Evolutionary conservation across 495 filamentous ascomycete genomes (phyloP).

Genomic region (Rostrohypoxylon terebratum): DNA sequence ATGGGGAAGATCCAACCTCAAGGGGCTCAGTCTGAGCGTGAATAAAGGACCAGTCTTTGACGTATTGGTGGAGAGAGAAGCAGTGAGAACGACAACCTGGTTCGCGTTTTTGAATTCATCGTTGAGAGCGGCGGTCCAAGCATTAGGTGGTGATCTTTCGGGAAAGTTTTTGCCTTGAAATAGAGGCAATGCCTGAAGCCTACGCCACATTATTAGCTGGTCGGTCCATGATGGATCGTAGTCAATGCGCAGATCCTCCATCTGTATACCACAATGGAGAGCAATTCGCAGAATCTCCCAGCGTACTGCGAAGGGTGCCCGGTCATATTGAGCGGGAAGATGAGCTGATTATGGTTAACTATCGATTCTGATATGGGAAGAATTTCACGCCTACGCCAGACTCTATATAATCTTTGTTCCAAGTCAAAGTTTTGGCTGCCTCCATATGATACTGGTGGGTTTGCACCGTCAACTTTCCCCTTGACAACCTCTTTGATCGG

Average conservation of each 20-base stretch:
- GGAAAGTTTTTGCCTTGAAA: slow-evolving; percentile 58
- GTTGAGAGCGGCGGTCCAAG: slow-evolving; percentile 52
- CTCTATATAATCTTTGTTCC: slow-evolving; percentile 36
- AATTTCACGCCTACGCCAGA: slow-evolving; percentile 47
- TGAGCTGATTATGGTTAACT: slow-evolving; percentile 48
- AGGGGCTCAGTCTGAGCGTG: slow-evolving; percentile 52
- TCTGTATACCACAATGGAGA: slow-evolving; percentile 55
- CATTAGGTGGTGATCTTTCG: slow-evolving; percentile 51
- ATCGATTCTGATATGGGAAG: neutral
- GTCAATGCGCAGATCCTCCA: slow-evolving; percentile 45
- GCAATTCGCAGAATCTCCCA: slow-evolving; percentile 62
- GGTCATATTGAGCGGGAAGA: slow-evolving; percentile 52
- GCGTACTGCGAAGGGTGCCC: slow-evolving; percentile 56
- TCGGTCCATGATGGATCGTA: slow-evolving; percentile 55
- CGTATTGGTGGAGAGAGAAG: slow-evolving; percentile 49
- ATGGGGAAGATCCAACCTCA: slow-evolving; percentile 56
- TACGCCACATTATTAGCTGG: slow-evolving; percentile 51
- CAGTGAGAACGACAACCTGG: slow-evolving; percentile 54
- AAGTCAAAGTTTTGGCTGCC: slow-evolving; percentile 23
- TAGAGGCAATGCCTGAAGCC: slow-evolving; percentile 45
- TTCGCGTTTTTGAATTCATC: slow-evolving; percentile 49
- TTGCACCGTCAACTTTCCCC: neutral
- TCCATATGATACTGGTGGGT: neutral
- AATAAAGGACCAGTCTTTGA: slow-evolving; percentile 52
- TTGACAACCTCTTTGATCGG: slow-evolving; percentile 6